phyloP scores from a whole-genome alignment of 2,329 filamentous ascomycete species.

The Apiospora phragmitis region DNA sequence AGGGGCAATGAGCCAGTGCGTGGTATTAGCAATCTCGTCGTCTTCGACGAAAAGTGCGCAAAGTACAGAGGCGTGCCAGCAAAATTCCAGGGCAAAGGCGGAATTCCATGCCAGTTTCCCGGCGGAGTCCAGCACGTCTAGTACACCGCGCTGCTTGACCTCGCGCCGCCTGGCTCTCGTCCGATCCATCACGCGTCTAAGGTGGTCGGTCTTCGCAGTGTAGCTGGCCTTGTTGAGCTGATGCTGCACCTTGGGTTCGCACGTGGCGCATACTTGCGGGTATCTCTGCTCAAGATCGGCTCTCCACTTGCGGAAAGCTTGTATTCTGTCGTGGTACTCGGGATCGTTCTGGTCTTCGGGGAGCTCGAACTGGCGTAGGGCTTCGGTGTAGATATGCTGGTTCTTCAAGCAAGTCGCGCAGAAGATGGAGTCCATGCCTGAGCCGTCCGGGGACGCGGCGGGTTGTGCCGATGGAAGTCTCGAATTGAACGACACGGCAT shows the following conservation, averaged over 20 bases:
- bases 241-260: slow-evolving; percentile 71
- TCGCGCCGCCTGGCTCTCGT: slow-evolving; percentile 48
- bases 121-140: slow-evolving; percentile 44
- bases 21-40: slow-evolving; percentile 16
- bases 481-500: background rate
- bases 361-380: slow-evolving; percentile 78
- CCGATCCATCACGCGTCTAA: slow-evolving; percentile 73
- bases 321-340: slow-evolving; percentile 68
- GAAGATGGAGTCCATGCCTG: slow-evolving; percentile 45
- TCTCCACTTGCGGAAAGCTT: slow-evolving; percentile 69
- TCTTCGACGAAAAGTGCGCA: slow-evolving; percentile 24
- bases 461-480: slow-evolving; percentile 24
- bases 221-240: slow-evolving; percentile 73
- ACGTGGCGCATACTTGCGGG: slow-evolving; percentile 82
- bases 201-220: slow-evolving; percentile 78
- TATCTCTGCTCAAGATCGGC: slow-evolving; percentile 77
- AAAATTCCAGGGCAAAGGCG: slow-evolving; percentile 35
- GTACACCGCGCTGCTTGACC: slow-evolving; percentile 37
- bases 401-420: slow-evolving; percentile 86
- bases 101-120: slow-evolving; percentile 50
- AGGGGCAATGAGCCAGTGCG: slow-evolving; percentile 9
- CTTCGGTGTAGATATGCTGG: slow-evolving; percentile 76
- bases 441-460: slow-evolving; percentile 31
- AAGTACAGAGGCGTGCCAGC: slow-evolving; percentile 49
- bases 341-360: slow-evolving; percentile 64